Evolutionary conservation across 495 filamentous ascomycete species (phyloP), one percentile per base, ranked within the genome.

Genomic region (Amorphotheca resinae): DNA sequence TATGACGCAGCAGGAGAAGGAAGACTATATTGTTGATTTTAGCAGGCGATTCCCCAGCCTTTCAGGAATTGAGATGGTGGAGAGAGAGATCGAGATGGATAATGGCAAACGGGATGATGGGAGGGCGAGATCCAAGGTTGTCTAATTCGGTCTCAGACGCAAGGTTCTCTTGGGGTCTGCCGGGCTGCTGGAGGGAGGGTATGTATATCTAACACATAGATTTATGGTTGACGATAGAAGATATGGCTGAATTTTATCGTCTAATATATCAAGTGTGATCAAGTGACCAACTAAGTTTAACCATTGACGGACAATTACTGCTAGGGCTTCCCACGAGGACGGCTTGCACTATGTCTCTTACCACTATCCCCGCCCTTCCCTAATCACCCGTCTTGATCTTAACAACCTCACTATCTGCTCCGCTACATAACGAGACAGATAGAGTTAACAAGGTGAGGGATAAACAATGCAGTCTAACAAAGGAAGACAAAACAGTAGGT

Each of bases 41-140:
- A 79, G 77, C 50, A 81, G 82, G 59, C 67, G 84, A 33, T 95
- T 84, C 58, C 87, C 87, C 1, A 86, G 77, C 53, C 65, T 95
- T 18, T 76, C 73, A 17, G 76, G 81, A 0, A 67, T 93, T 36
- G 87, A 93, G 66, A 84, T 93, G 78, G 81, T 85, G 22, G 86
- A 73, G 52, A 51, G 61, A 39, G 83, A 48, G 14, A 47, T 57
- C 35, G 53, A 31, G 33, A 23, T 12, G 23, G 34, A 15, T 20
- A 18, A 37, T 5, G 18, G 18, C 14, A 18, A 17, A 8, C 16
- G 18, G 18, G 14, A 37, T 37, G 34, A 37, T 15, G 6, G 15
- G 18, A 18, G 34, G 34, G 4, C 18, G 11, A 15, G 34, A 16
- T 37, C 34, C n/a, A 37, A 37, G 18, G 34, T 17, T 4, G 34